These are phyloP conservation scores for Sordariomycetes sp. DNA, from an alignment of 2,329 filamentous ascomycete genomes.

Conservation along the genomic window DNA sequence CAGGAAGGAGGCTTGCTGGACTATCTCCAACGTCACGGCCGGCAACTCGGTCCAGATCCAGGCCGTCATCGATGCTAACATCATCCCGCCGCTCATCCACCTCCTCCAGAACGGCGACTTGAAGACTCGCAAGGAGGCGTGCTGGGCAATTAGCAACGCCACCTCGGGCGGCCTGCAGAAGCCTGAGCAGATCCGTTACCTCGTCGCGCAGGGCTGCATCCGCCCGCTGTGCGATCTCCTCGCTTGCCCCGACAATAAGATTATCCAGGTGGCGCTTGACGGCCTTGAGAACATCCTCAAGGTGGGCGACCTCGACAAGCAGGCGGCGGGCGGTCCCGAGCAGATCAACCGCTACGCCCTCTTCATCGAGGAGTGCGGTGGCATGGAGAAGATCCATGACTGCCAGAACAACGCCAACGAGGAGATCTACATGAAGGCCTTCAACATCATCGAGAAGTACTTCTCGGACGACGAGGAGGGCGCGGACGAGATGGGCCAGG, in stretches of 20 bases:
- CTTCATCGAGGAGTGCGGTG: slow-evolving; percentile 96
- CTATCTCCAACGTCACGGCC: slow-evolving; percentile 96
- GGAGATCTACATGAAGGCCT: slow-evolving; percentile 99
- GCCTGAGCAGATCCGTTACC: slow-evolving; percentile 94
- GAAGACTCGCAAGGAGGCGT: slow-evolving; percentile 98
- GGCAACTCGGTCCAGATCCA: slow-evolving; percentile 98
- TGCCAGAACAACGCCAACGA: slow-evolving; percentile 99
- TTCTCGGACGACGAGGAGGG: slow-evolving; percentile 98
- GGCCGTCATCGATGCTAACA: slow-evolving; percentile 89
- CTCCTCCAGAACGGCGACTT: slow-evolving; percentile 93
- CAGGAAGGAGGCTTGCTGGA: slow-evolving; percentile 99
- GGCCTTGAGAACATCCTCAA: slow-evolving; percentile 98
- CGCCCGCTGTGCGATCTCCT: slow-evolving; percentile 93
- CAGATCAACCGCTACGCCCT: slow-evolving; percentile 92
- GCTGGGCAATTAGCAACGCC: slow-evolving; percentile 98
- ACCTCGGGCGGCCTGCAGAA: slow-evolving; percentile 96
- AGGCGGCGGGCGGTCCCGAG: slow-evolving; percentile 61
- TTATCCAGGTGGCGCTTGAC: slow-evolving; percentile 96
- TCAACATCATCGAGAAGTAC: slow-evolving; percentile 99
- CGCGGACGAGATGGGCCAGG: slow-evolving; percentile 60
- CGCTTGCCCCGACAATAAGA: slow-evolving; percentile 97
- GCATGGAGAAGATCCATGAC: slow-evolving; percentile 99
- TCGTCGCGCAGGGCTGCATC: slow-evolving; percentile 89
- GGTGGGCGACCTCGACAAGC: slow-evolving; percentile 97
- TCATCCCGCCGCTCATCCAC: slow-evolving; percentile 92